These are phyloP conservation scores for Penstemon davidsonii DNA, from an alignment of 257 asterid genomes.

Conservation along the genomic window DNA sequence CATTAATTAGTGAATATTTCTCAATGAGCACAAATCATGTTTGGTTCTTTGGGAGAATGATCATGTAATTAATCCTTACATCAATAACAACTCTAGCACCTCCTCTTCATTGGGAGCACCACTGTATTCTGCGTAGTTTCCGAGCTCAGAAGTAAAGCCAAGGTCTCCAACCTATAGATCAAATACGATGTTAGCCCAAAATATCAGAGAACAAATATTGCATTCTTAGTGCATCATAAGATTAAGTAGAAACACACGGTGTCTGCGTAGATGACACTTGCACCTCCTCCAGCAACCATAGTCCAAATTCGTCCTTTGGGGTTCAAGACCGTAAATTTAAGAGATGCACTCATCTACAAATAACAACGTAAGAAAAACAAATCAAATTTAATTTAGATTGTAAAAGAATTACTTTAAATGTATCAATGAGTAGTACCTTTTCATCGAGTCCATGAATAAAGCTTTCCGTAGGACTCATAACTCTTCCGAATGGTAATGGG, in stretches of 20 bases:
- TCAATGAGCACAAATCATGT: too few relatives aligned
- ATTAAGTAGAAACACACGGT: conserved; percentile 54
- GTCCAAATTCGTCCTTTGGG: conserved; percentile 97
- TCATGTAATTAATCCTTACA: conserved; percentile 40
- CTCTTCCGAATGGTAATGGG: conserved; percentile 92
- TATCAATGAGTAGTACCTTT: conserved; percentile 48
- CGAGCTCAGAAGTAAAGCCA: conserved; percentile 91
- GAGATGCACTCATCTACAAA: conserved; percentile 92
- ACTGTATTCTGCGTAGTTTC: conserved; percentile 93
- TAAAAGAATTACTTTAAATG: not conserved
- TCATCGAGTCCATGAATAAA: conserved; percentile 89
- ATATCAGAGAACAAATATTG: not conserved
- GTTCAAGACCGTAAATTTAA: conserved; percentile 93
- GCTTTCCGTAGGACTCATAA: conserved; percentile 82
- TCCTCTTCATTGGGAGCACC: conserved; percentile 98
- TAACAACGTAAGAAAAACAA: not conserved
- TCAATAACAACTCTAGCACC: conserved; percentile 96
- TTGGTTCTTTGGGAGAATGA: too few relatives aligned
- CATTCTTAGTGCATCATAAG: conserved; percentile 13
- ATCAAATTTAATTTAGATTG: conserved; percentile 1
- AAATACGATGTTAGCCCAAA: not conserved
- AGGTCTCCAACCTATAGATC: conserved; percentile 82
- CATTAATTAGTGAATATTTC: not conserved
- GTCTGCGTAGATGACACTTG: conserved; percentile 94
- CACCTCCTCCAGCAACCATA: conserved; percentile 99